Evolutionary conservation across 1,284 basidiomycete genomes (phyloP), one percentile per base, ranked within the genome.

Genomic region (Pseudozyma pruni): DNA sequence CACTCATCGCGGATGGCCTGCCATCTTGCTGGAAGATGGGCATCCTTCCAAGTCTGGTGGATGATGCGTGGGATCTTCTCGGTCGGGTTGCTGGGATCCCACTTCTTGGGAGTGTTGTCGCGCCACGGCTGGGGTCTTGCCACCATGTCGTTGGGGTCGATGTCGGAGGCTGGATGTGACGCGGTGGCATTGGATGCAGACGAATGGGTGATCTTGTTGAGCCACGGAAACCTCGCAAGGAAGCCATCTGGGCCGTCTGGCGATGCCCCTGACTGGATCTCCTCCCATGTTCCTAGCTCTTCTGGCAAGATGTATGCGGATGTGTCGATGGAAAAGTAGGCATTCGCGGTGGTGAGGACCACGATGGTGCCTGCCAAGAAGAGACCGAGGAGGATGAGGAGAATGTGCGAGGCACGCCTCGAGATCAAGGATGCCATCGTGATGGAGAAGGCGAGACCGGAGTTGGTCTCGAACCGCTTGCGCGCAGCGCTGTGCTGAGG

Each of bases 1-100:
- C 84, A 85, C 34, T 73, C 79, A 35, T 83, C 78, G 8, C 83
- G 70, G 20, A 84, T 78, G 17, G 72, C 86, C 72, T 88, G 87
- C 94, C 94, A 98, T 66, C 88, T 87, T 35, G 87, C 85, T 5
- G 96, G 96, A 20, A 98, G 86, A 0, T 87, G 88, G 67, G 95
- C 90, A 17, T 90, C 90, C 86, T 96, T 97, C 95, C 95, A 98
- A 19, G 96, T 98, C 87, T 98, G 95, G 84, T 98, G 95, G 51
- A 98, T 89, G 75, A 98, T 92, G 47, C 93, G 88, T 2, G 95
- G 95, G 38, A 98, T 90, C 52, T 75, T 75, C 45, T 80, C 79
- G 6, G 41, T 47, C 14, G 79, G 75, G 32, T 57, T 63, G 54
- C 17, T 49, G 20, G 62, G 46, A 20, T 72, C 59, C 57, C 62